phyloP scores from a whole-genome alignment of 1,284 basidiomycete genomes.

The Sanguinoderma infundibulare region DNA sequence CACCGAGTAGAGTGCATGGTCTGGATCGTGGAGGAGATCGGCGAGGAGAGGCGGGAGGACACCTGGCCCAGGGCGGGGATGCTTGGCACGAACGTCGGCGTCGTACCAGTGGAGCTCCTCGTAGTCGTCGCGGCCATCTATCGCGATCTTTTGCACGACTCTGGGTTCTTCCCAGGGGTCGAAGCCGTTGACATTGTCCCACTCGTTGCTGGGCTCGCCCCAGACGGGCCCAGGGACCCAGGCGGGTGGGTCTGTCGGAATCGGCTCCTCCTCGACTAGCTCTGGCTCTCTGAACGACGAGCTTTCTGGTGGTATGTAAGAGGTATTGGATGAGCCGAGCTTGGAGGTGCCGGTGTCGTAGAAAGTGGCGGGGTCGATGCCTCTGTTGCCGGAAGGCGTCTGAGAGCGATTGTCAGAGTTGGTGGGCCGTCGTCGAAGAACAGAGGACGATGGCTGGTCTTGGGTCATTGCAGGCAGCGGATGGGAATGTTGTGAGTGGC shows the following conservation, averaged over 20 bases:
- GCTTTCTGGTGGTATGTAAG: conserved; percentile 33
- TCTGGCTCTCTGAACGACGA: conserved; percentile 50
- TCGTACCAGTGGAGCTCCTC: conserved; percentile 77
- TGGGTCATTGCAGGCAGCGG: conserved; percentile 14
- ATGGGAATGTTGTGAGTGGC: no score
- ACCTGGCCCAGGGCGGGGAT: conserved; percentile 65
- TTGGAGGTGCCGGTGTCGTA: conserved; percentile 14
- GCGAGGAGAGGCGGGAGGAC: conserved; percentile 68
- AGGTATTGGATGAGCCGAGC: conserved; percentile 37
- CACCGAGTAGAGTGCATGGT: conserved; percentile 71
- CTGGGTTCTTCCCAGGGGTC: conserved; percentile 20
- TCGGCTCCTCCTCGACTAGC: conserved; percentile 41
- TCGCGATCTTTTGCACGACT: conserved; percentile 39
- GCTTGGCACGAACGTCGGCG: conserved; percentile 42
- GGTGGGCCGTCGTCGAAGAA: conserved; percentile 9
- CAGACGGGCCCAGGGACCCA: conserved; percentile 16
- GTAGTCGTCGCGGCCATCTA: conserved; percentile 56
- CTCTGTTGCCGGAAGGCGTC: conserved; percentile 14
- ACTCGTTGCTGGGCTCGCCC: conserved; percentile 20
- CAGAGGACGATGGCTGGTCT: conserved; percentile 9
- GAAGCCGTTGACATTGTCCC: conserved; percentile 13
- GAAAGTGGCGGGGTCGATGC: conserved; percentile 20
- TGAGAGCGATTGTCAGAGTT: conserved; percentile 12
- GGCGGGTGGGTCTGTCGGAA: conserved; percentile 29
- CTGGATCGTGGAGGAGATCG: conserved; percentile 66